Evolutionary conservation across 257 asterid species (phyloP).

Genomic region (Eucommia ulmoides): DNA sequence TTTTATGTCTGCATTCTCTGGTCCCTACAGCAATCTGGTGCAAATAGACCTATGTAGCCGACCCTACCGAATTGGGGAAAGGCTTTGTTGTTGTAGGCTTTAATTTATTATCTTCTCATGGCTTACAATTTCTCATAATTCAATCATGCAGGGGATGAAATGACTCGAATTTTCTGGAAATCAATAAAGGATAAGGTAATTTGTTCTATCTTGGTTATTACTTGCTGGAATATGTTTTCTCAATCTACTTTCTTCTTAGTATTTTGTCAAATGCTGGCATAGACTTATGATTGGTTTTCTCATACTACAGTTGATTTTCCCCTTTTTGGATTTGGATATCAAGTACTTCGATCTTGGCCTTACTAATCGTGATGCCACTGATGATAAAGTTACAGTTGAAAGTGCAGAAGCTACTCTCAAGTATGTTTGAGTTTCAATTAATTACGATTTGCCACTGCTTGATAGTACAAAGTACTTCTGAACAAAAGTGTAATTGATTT

Average conservation of each 20-base stretch:
- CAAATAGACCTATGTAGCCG: no score
- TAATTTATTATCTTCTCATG: constrained; percentile 13
- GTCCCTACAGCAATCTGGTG: no score
- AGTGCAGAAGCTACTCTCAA: constrained; percentile 98
- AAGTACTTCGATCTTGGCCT: constrained; percentile 96
- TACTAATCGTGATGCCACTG: constrained; percentile 89
- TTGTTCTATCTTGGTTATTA: constrained; percentile 1
- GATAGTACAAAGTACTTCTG: no score
- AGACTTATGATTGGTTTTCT: constrained; percentile 8
- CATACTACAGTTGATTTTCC: constrained; percentile 65
- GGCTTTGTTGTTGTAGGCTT: no score
- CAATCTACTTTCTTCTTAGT: no score
- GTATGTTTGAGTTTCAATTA: no score
- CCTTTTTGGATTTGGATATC: constrained; percentile 90
- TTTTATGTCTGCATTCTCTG: no score
- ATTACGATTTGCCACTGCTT: no score
- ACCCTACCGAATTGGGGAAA: no score
- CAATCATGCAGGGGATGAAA: constrained; percentile 77
- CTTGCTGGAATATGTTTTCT: no score
- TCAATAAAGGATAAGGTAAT: constrained; percentile 87
- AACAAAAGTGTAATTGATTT: no score
- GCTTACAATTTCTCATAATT: constrained; percentile 11
- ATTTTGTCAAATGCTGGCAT: constrained; percentile 8
- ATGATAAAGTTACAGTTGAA: constrained; percentile 93
- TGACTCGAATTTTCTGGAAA: constrained; percentile 96